Percentiles rank a stretch among this genome's conserved stretches.
Conservation (phyloP, 495 filamentous ascomycete genomes). For the Annulohypoxylon nitens region DNA sequence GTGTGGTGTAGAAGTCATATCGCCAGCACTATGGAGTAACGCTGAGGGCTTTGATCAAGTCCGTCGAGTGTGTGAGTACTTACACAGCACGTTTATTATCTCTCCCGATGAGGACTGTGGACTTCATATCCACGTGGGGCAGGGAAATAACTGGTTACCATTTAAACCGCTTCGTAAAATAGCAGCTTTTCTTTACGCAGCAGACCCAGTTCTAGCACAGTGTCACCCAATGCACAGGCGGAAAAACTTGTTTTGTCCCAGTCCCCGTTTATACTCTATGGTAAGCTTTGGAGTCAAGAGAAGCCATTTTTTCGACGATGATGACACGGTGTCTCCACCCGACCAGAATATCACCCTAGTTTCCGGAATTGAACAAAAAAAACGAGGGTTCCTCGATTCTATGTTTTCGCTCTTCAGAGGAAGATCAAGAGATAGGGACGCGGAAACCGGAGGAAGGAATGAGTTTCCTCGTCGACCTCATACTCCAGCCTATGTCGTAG, state of each 20-base stretch:
- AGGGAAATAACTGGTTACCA: slow-evolving; percentile 26
- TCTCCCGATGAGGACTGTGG: slow-evolving; percentile 1
- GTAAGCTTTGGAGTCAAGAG: not conserved
- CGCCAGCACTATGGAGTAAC: slow-evolving; percentile 37
- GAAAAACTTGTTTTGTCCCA: not conserved
- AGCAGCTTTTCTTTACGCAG: slow-evolving; percentile 31
- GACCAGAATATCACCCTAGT: not conserved
- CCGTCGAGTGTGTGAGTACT: slow-evolving; percentile 28
- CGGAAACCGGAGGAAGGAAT: not conserved
- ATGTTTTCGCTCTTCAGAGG: not conserved
- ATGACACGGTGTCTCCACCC: not conserved
- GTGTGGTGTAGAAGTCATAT: slow-evolving; percentile 25
- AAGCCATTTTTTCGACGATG: not conserved
- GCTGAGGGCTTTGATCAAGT: slow-evolving; percentile 30
- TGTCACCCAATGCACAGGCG: slow-evolving; percentile 28
- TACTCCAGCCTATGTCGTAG: not conserved
- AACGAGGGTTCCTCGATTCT: not conserved
- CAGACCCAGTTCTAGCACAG: slow-evolving; percentile 41
- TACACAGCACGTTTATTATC: slow-evolving; percentile 25
- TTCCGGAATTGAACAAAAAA: not conserved
- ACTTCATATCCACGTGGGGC: slow-evolving; percentile 43
- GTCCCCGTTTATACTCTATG: slow-evolving; percentile 26
- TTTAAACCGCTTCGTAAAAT: slow-evolving; percentile 13
- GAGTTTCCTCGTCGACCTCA: slow-evolving; percentile 17
- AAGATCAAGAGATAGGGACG: not conserved